A percentile compares a stretch with the other conserved stretches of the same genome.
These are phyloP conservation scores for Tremella fuciformis DNA, from an alignment of 768 basidiomycete genomes.

Conservation along the genomic window DNA sequence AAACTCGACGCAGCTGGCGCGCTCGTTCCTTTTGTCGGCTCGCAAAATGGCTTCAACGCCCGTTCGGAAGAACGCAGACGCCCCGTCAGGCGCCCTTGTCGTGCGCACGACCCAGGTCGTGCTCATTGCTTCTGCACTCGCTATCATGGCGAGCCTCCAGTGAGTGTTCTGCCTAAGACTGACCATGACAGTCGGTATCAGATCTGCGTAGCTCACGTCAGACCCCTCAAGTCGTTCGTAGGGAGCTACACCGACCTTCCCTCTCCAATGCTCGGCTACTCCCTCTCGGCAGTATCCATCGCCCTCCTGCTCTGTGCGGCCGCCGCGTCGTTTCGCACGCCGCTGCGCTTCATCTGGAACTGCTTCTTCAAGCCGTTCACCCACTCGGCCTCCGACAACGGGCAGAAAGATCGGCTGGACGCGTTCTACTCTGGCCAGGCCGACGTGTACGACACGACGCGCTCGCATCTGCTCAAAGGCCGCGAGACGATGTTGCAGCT, in stretches of 20 bases:
- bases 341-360: conserved; percentile 50
- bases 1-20: too few relatives aligned
- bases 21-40: too few relatives aligned
- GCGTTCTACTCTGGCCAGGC: conserved; percentile 68
- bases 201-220: background rate
- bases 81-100: background rate
- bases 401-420: conserved; percentile 50
- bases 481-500: conserved; percentile 69
- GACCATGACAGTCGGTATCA: background rate
- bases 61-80: background rate
- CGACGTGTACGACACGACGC: conserved; percentile 68
- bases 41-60: too few relatives aligned
- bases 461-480: conserved; percentile 63
- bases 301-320: conserved; percentile 21
- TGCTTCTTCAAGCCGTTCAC: conserved; percentile 53
- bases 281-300: conserved; percentile 21
- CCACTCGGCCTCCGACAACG: background rate
- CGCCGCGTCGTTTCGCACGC: conserved; percentile 18
- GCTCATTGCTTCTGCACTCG: conserved; percentile 10
- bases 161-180: conserved; percentile 7
- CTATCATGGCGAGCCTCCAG: conserved; percentile 13
- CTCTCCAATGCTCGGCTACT: conserved; percentile 16
- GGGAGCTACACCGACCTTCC: conserved; percentile 13
- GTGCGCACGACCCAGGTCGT: conserved; percentile 9
- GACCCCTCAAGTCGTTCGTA: conserved; percentile 25